These are phyloP conservation scores for Kazachstania psychrophila DNA, from an alignment of 805 yeast genomes.

Conservation along the genomic window DNA sequence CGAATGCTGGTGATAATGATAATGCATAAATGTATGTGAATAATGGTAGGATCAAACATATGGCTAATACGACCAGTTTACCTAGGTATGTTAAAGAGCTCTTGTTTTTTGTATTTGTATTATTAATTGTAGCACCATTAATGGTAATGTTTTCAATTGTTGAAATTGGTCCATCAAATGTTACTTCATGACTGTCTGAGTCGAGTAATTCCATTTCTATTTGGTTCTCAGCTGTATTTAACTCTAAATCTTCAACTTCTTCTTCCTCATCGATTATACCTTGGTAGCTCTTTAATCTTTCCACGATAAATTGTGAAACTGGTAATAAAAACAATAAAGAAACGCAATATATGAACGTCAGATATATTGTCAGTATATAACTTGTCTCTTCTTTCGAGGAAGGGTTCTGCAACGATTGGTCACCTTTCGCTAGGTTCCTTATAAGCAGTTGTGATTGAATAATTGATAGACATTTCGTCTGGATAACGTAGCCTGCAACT, in stretches of 20 bases:
- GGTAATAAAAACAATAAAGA: constrained; percentile 20
- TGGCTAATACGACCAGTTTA: constrained; percentile 14
- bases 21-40: constrained; percentile 13
- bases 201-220: constrained; percentile 1
- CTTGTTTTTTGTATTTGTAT: too few species aligned
- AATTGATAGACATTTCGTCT: constrained; percentile 22
- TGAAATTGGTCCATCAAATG: too few species aligned
- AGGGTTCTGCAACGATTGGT: not conserved
- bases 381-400: constrained; percentile 9
- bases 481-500: constrained; percentile 24
- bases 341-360: constrained; percentile 20
- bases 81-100: constrained; percentile 6
- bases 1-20: constrained; percentile 27
- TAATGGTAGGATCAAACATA: constrained; percentile 13
- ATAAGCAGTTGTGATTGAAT: constrained; percentile 9
- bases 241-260: not conserved
- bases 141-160: too few species aligned
- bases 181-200: too few species aligned
- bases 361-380: constrained; percentile 13
- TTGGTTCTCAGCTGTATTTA: too few species aligned
- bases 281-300: not conserved
- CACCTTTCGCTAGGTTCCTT: not conserved
- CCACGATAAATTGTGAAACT: constrained; percentile 6
- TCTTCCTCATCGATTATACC: not conserved
- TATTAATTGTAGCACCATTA: too few species aligned